Percentiles rank a stretch among this genome's conserved stretches.
Evolutionary conservation across 768 basidiomycete genomes (phyloP).

Genomic region (Lanmaoa rubissima): DNA sequence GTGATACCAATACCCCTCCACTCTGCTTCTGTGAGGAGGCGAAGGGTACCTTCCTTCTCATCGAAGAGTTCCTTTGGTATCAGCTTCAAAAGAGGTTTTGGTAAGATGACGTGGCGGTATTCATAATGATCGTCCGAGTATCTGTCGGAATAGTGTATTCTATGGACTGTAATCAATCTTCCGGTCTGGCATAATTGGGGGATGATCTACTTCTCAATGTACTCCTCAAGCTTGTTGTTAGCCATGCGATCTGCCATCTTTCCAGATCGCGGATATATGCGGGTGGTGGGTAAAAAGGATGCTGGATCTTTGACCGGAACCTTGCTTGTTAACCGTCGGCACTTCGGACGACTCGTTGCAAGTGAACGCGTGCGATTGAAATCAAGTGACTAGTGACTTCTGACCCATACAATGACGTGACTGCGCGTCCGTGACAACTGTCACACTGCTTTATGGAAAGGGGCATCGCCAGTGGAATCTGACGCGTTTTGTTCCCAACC

Average conservation of each 20-base stretch:
- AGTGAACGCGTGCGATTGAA: neutral
- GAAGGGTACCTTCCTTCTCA: conserved; percentile 73
- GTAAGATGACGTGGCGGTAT: conserved; percentile 96
- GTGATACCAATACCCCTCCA: conserved; percentile 97
- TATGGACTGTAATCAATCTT: conserved; percentile 30
- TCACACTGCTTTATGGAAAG: conserved; percentile 15
- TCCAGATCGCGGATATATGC: conserved; percentile 9
- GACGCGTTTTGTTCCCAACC: conserved; percentile 8
- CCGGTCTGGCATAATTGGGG: conserved; percentile 14
- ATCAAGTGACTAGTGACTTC: neutral
- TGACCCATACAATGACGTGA: conserved; percentile 20
- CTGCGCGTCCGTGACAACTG: conserved; percentile 23
- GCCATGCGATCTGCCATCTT: conserved; percentile 36
- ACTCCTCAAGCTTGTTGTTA: conserved; percentile 64
- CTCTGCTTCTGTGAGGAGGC: conserved; percentile 82
- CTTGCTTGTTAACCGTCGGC: neutral
- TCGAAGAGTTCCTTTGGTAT: conserved; percentile 86
- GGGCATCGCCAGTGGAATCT: neutral
- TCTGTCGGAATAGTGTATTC: conserved; percentile 89
- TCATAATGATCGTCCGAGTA: conserved; percentile 92
- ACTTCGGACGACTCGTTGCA: neutral
- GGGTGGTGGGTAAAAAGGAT: conserved; percentile 2
- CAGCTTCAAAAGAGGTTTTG: conserved; percentile 91
- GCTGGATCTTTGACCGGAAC: neutral
- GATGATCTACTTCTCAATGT: conserved; percentile 65